A percentile compares a stretch with the other conserved stretches of the same genome.
phyloP scores from a whole-genome alignment of 192 early-diverging fungal genomes.

The Linnemannia elongata region DNA sequence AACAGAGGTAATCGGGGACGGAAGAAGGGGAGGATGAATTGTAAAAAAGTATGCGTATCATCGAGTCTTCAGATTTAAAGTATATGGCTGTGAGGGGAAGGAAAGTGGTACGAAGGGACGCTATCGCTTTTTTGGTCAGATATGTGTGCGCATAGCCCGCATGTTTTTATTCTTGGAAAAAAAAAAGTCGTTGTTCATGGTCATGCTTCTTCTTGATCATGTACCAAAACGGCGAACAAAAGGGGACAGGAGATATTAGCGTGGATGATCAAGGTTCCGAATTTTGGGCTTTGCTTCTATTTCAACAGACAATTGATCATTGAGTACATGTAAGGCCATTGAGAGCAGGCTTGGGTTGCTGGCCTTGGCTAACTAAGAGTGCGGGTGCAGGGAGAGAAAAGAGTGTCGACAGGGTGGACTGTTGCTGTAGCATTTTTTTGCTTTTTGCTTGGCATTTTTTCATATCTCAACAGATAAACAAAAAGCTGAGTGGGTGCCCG shows the following conservation, averaged over 20 bases:
- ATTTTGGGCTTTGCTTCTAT: not conserved
- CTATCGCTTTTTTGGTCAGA: no score
- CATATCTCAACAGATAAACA: not conserved
- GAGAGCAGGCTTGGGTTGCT: not conserved
- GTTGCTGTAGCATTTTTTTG: not conserved
- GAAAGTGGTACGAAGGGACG: not conserved
- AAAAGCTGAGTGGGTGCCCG: not conserved
- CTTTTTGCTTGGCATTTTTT: not conserved
- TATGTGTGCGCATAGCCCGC: not conserved
- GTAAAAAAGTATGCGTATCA: no score
- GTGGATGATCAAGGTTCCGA: not conserved
- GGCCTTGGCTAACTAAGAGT: no score
- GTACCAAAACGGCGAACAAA: not conserved
- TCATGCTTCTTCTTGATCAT: not conserved
- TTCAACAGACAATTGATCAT: not conserved
- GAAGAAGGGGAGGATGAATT: no score
- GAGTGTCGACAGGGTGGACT: not conserved
- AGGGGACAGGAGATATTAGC: not conserved
- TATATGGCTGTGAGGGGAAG: not conserved
- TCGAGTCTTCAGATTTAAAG: no score
- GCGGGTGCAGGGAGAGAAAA: not conserved
- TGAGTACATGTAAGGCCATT: not conserved
- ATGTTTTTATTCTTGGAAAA: not conserved
- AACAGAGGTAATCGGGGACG: no score
- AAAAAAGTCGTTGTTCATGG: not conserved